phyloP scores from a whole-genome alignment of 352 stramenopile genomes.

The Phytopythium aichiense region DNA sequence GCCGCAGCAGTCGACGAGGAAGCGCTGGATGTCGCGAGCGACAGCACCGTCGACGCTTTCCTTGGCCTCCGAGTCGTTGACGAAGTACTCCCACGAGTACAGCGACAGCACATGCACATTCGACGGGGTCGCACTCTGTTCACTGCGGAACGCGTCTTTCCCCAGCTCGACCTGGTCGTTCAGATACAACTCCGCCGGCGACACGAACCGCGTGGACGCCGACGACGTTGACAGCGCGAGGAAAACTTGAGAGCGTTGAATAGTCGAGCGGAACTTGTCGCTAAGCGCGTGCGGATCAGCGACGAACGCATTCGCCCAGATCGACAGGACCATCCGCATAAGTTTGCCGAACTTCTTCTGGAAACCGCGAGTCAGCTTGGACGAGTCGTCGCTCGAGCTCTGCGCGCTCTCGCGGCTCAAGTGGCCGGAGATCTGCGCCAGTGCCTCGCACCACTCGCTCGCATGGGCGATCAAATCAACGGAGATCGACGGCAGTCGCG shows the following conservation, averaged over 20 bases:
- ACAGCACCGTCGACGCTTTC: slow-evolving; percentile 10
- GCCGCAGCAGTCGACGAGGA: slow-evolving; percentile 43
- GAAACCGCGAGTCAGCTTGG: background rate
- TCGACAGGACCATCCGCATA: slow-evolving; percentile 17
- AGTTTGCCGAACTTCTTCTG: slow-evolving; percentile 29
- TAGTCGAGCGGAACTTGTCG: slow-evolving; percentile 1
- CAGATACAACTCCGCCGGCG: slow-evolving; percentile 39
- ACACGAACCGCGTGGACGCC: background rate
- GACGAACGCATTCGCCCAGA: slow-evolving; percentile 21
- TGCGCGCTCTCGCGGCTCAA: background rate
- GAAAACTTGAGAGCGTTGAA: background rate
- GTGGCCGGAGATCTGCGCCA: slow-evolving; percentile 10
- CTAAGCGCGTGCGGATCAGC: background rate
- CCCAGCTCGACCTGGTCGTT: slow-evolving; percentile 61
- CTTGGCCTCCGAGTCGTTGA: slow-evolving; percentile 6
- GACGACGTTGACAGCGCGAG: too few relatives aligned
- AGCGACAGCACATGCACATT: slow-evolving; percentile 43
- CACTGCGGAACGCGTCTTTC: slow-evolving; percentile 19
- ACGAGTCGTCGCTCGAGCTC: slow-evolving; percentile 13
- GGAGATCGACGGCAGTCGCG: slow-evolving; percentile 25
- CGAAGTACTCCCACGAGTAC: slow-evolving; percentile 48
- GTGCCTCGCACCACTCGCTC: slow-evolving; percentile 30
- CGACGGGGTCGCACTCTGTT: slow-evolving; percentile 7
- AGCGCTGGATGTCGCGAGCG: slow-evolving; percentile 13
- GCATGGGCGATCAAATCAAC: slow-evolving; percentile 21